phyloP scores from a whole-genome alignment of 1,284 basidiomycete genomes.

The Lignosus rhinocerotis region DNA sequence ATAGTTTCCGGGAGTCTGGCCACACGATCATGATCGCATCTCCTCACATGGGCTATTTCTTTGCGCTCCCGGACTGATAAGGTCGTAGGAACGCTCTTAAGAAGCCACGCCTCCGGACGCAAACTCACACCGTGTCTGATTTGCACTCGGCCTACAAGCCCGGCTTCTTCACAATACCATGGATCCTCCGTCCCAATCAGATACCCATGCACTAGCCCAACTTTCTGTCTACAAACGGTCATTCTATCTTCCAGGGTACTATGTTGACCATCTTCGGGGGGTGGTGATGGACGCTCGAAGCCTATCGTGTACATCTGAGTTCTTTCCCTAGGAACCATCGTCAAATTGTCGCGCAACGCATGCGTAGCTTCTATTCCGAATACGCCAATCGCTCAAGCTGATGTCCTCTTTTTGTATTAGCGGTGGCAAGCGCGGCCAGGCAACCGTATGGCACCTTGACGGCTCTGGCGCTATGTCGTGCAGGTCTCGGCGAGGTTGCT shows the following conservation, averaged over 20 bases:
- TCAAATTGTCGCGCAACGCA: not conserved
- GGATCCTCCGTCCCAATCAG: constrained; percentile 1
- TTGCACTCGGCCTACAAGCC: not conserved
- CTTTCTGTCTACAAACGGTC: not conserved
- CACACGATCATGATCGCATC: not conserved
- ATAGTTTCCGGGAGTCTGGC: constrained; percentile 3
- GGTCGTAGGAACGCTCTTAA: not conserved
- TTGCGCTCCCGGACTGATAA: constrained; percentile 3
- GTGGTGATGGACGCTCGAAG: constrained; percentile 17
- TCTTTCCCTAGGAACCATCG: constrained; percentile 6
- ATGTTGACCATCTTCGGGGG: constrained; percentile 1
- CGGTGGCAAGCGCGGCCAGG: constrained; percentile 4
- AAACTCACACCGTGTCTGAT: constrained; percentile 1
- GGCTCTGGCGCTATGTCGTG: constrained; percentile 7
- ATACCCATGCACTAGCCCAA: not conserved
- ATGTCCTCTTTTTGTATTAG: constrained; percentile 11
- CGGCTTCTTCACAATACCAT: not conserved
- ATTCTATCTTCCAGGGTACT: not conserved
- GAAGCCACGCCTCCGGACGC: not conserved
- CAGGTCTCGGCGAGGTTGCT: constrained; percentile 9
- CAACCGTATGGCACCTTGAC: constrained; percentile 9
- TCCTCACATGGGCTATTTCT: not conserved
- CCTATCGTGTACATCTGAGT: constrained; percentile 25
- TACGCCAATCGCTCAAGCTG: constrained; percentile 11
- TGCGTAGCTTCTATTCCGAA: not conserved